phyloP scores from a whole-genome alignment of 805 yeast species.

The Candida patagonica region DNA sequence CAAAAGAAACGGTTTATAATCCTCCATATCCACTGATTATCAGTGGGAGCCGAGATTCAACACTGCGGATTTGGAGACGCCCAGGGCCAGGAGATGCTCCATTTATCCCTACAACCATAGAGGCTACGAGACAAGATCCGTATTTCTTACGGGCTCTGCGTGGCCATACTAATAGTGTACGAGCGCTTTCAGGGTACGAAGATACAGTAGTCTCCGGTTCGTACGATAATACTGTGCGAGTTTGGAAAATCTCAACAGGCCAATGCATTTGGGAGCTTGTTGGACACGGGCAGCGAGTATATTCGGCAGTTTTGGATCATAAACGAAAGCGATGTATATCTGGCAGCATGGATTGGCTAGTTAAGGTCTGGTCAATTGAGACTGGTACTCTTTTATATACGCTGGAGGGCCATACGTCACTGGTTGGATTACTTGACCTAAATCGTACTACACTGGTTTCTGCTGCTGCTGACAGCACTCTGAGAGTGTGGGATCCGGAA shows the following conservation, averaged over 20 bases:
- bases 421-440: slow-evolving; percentile 80
- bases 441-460: slow-evolving; percentile 72
- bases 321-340: slow-evolving; percentile 73
- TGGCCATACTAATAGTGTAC: slow-evolving; percentile 74
- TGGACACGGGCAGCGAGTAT: slow-evolving; percentile 84
- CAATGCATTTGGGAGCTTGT: slow-evolving; percentile 61
- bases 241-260: slow-evolving; percentile 79
- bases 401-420: slow-evolving; percentile 77
- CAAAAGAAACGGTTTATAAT: slow-evolving; percentile 46
- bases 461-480: slow-evolving; percentile 92
- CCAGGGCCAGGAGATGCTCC: slow-evolving; percentile 39
- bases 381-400: slow-evolving; percentile 63
- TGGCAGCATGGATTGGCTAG: slow-evolving; percentile 84
- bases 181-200: slow-evolving; percentile 82
- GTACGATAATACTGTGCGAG: slow-evolving; percentile 81
- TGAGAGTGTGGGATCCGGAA: slow-evolving; percentile 88
- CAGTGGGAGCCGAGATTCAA: slow-evolving; percentile 83
- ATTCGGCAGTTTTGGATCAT: slow-evolving; percentile 77
- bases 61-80: slow-evolving; percentile 74
- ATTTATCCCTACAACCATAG: slow-evolving; percentile 26
- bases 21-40: slow-evolving; percentile 62
- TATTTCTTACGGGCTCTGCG: slow-evolving; percentile 57
- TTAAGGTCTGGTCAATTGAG: slow-evolving; percentile 81
- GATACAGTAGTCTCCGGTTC: slow-evolving; percentile 81
- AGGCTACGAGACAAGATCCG: slow-evolving; percentile 35